Percentiles rank a stretch among this genome's conserved stretches.
These are phyloP conservation scores for Phoma sp. DNA, from an alignment of 2,329 filamentous ascomycete genomes.

Conservation along the genomic window DNA sequence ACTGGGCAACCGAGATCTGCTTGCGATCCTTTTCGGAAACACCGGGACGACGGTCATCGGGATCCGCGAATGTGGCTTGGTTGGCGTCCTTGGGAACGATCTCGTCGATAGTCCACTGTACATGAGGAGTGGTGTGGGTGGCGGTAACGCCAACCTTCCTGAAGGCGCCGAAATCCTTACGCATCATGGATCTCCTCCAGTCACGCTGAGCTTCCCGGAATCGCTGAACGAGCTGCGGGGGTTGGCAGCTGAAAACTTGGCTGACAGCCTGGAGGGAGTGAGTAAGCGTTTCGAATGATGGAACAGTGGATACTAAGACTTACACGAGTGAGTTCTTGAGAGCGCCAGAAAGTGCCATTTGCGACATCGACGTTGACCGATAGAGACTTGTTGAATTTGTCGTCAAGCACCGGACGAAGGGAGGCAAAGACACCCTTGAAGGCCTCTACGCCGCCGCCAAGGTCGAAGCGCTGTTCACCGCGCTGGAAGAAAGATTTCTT, in stretches of 20 bases:
- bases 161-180: constrained; percentile 52
- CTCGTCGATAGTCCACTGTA: constrained; percentile 60
- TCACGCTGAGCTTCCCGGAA: constrained; percentile 32
- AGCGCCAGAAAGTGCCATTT: constrained; percentile 86
- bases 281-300: background rate
- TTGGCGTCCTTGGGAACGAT: constrained; percentile 55
- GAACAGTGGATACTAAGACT: background rate
- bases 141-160: constrained; percentile 52
- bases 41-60: constrained; percentile 65
- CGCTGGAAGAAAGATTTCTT: constrained; percentile 83
- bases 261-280: constrained; percentile 27
- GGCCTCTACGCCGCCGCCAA: constrained; percentile 75
- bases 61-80: constrained; percentile 60
- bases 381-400: constrained; percentile 64
- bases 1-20: constrained; percentile 62
- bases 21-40: constrained; percentile 66
- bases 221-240: constrained; percentile 22
- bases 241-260: constrained; percentile 38
- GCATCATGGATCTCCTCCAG: constrained; percentile 37
- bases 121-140: constrained; percentile 47
- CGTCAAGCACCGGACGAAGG: constrained; percentile 73
- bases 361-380: constrained; percentile 90
- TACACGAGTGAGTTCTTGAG: constrained; percentile 44
- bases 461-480: constrained; percentile 56
- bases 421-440: constrained; percentile 91